These are phyloP conservation scores for Bryoerythrophyllum caledonicum DNA, from an alignment of 225 moss, liverwort and hornwort genomes.

Conservation along the genomic window DNA sequence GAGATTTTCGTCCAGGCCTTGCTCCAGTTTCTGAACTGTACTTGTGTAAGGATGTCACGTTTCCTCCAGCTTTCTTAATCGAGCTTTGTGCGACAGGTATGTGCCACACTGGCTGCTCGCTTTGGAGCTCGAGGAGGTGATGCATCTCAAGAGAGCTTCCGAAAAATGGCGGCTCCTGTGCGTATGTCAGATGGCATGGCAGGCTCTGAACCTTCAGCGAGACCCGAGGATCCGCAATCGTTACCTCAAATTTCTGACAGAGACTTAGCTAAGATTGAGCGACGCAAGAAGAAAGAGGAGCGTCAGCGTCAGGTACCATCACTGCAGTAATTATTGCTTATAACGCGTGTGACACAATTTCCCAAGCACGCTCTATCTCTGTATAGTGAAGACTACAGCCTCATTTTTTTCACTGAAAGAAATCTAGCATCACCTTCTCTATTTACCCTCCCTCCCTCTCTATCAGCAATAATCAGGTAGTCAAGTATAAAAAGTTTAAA, in stretches of 20 bases:
- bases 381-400: too few species aligned
- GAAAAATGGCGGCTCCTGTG: conserved; percentile 88
- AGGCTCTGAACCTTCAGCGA: conserved; percentile 56
- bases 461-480: too few species aligned
- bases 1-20: conserved; percentile 11
- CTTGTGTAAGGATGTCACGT: conserved; percentile 12
- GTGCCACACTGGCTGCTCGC: conserved; percentile 73
- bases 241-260: conserved; percentile 90
- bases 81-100: conserved; percentile 50
- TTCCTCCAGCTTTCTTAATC: conserved; percentile 13
- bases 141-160: conserved; percentile 71
- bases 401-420: too few species aligned
- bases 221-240: conserved; percentile 65
- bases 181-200: conserved; percentile 98
- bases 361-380: too few species aligned
- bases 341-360: too few species aligned
- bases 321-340: not conserved
- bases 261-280: conserved; percentile 88
- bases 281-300: conserved; percentile 94
- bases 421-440: too few species aligned
- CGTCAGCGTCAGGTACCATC: conserved; percentile 78
- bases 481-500: too few species aligned
- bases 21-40: conserved; percentile 4
- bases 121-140: conserved; percentile 84
- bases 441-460: too few species aligned